Evolutionary conservation across 1,284 basidiomycete species (phyloP).

Genomic region (Papiliotrema flavescens): DNA sequence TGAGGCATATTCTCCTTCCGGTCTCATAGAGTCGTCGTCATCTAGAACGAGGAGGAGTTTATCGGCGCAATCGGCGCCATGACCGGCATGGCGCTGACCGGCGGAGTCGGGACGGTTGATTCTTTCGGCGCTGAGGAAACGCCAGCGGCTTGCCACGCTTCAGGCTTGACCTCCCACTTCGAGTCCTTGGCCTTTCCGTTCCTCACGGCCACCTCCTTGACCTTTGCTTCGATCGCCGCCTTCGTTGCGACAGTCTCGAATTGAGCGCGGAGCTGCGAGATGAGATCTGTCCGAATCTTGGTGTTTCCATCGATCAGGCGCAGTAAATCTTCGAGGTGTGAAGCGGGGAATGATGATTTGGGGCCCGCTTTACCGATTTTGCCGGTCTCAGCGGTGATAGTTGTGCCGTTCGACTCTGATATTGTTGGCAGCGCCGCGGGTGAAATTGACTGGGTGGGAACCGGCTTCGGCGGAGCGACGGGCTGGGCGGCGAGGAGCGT

Average conservation of each 20-base stretch:
- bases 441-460: not conserved
- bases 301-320: slow-evolving; percentile 37
- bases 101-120: too few relatives aligned
- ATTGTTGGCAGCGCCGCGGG: slow-evolving; percentile 1
- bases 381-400: not conserved
- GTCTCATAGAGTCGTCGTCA: too few relatives aligned
- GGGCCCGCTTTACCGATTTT: slow-evolving; percentile 8
- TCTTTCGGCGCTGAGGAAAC: not conserved
- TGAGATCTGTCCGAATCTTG: slow-evolving; percentile 34
- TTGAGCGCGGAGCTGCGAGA: slow-evolving; percentile 31
- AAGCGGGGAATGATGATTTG: slow-evolving; percentile 37
- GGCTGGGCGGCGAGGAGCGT: slow-evolving; percentile 27
- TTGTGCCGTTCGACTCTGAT: not conserved
- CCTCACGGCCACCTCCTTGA: slow-evolving; percentile 41
- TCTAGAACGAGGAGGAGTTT: too few relatives aligned
- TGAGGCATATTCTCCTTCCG: too few relatives aligned
- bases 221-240: slow-evolving; percentile 44
- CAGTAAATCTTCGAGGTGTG: slow-evolving; percentile 37
- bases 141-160: slow-evolving; percentile 2
- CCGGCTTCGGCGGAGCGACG: not conserved
- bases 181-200: slow-evolving; percentile 39
- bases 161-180: slow-evolving; percentile 39
- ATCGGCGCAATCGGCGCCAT: too few relatives aligned
- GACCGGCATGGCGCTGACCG: too few relatives aligned
- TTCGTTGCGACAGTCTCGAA: slow-evolving; percentile 43